A percentile compares a stretch with the other conserved stretches of the same genome.
These are phyloP conservation scores for Hypoxylon sp. DNA, from an alignment of 2,329 filamentous ascomycete species.

Conservation along the genomic window DNA sequence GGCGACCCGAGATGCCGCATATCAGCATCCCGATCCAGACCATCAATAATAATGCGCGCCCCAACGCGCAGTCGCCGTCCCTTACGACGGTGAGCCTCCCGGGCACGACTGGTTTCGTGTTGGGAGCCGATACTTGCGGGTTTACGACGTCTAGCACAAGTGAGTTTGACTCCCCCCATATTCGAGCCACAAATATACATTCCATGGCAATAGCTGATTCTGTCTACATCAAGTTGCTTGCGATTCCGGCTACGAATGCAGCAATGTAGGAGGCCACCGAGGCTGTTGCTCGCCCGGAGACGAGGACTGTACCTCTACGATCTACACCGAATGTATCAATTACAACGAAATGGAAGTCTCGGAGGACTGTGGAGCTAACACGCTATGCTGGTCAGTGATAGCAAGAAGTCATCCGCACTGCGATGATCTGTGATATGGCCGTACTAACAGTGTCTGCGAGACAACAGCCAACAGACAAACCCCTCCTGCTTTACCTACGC, in stretches of 20 bases:
- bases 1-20: conserved; percentile 38
- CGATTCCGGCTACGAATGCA: conserved; percentile 39
- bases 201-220: conserved; percentile 15
- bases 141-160: conserved; percentile 40
- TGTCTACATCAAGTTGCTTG: conserved; percentile 40
- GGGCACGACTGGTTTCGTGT: conserved; percentile 28
- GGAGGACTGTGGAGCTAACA: conserved; percentile 38
- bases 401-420: neutral
- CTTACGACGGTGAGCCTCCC: conserved; percentile 22
- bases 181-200: neutral
- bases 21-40: conserved; percentile 34
- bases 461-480: conserved; percentile 29
- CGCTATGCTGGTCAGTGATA: conserved; percentile 44
- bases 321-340: conserved; percentile 42
- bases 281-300: conserved; percentile 40
- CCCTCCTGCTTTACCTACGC: conserved; percentile 41
- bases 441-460: neutral
- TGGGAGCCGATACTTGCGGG: conserved; percentile 43
- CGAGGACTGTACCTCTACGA: conserved; percentile 38
- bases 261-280: conserved; percentile 40
- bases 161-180: conserved; percentile 23
- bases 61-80: conserved; percentile 25
- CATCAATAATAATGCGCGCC: conserved; percentile 5
- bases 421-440: neutral
- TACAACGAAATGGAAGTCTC: conserved; percentile 28